Conservation (phyloP, 768 basidiomycete species). For the Tricholomella constricta region DNA sequence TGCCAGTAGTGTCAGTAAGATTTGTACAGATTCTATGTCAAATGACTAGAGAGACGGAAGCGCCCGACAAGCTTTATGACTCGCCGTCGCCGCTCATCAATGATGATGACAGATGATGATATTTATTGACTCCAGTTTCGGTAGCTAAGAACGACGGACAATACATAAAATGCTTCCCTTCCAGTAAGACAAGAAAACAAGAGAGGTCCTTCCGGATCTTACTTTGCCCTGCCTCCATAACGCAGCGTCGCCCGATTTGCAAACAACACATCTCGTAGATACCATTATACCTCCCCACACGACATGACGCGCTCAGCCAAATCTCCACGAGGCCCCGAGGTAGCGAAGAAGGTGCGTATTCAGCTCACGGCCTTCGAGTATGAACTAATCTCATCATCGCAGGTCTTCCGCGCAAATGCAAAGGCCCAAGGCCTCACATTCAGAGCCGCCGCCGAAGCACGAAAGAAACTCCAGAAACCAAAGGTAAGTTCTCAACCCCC, state of each 20-base stretch:
- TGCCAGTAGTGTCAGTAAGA: no score
- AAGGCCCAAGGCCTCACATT: conserved; percentile 11
- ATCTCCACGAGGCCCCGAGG: conserved; percentile 2
- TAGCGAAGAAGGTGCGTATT: conserved; percentile 8
- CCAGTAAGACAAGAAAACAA: background rate
- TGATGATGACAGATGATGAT: background rate
- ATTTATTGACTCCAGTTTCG: background rate
- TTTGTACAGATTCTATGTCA: no score
- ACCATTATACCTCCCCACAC: background rate
- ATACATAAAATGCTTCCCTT: background rate
- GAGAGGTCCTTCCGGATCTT: background rate
- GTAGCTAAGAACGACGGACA: background rate
- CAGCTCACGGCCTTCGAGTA: background rate
- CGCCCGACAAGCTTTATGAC: background rate
- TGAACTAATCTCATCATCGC: background rate
- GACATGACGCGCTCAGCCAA: background rate
- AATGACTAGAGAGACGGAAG: background rate
- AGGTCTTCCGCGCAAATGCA: conserved; percentile 7
- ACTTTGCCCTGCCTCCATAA: background rate
- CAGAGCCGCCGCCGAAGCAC: conserved; percentile 5
- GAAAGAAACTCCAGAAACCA: conserved; percentile 2
- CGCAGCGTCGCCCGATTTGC: no score
- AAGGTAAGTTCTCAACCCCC: background rate
- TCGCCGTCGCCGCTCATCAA: background rate
- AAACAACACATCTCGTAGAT: background rate